A percentile compares a stretch with the other conserved stretches of the same genome.
Conservation (phyloP, 306 rosid genomes). For the Mimosa bimucronata region DNA sequence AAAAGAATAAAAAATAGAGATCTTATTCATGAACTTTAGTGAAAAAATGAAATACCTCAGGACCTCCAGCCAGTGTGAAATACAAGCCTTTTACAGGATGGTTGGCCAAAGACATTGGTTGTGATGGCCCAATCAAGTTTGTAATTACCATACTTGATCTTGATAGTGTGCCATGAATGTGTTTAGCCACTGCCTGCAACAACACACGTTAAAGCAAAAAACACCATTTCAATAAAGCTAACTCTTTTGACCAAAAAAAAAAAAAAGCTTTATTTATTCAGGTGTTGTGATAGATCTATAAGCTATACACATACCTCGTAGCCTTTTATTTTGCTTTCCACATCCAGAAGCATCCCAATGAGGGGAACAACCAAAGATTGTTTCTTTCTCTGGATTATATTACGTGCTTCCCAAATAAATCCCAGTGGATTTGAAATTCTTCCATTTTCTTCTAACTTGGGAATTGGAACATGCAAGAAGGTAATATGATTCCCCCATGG, state of each 20-base stretch:
- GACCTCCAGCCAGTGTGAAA: conserved; percentile 46
- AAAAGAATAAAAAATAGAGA: no score
- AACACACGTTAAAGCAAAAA: neutral
- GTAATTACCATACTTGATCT: conserved; percentile 58
- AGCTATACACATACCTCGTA: conserved; percentile 46
- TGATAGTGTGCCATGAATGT: conserved; percentile 40
- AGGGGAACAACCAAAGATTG: conserved; percentile 48
- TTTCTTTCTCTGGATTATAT: conserved; percentile 53
- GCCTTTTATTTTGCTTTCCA: conserved; percentile 55
- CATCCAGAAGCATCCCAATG: conserved; percentile 42
- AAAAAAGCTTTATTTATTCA: neutral
- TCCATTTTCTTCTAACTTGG: conserved; percentile 40
- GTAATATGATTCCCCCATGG: conserved; percentile 64
- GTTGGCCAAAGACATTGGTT: conserved; percentile 53
- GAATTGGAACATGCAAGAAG: conserved; percentile 55
- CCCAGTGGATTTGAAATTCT: conserved; percentile 48
- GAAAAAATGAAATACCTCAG: conserved; percentile 53
- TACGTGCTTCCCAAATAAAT: conserved; percentile 51
- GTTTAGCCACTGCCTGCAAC: conserved; percentile 54
- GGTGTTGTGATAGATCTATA: neutral
- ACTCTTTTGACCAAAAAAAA: no score
- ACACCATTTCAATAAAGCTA: neutral
- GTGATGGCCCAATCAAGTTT: conserved; percentile 60
- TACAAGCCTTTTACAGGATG: conserved; percentile 53
- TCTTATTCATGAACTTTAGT: neutral